These are phyloP conservation scores for Colletotrichum chlorophyti DNA, from an alignment of 2,329 filamentous ascomycete genomes.

Conservation along the genomic window DNA sequence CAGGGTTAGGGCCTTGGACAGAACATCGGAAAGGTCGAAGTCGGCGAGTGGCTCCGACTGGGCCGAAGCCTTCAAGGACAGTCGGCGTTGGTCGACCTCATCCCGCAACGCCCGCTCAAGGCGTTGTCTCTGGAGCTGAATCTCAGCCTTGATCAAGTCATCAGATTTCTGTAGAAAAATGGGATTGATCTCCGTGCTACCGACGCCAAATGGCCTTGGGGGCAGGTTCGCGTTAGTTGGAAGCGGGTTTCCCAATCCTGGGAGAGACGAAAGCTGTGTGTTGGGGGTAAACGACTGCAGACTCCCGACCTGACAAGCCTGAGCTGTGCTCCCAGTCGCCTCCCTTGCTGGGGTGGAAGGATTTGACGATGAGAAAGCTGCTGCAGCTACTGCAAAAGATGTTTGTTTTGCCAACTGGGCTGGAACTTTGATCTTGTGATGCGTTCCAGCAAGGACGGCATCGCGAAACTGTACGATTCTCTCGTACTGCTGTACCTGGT, in stretches of 20 bases:
- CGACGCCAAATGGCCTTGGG: conserved; percentile 49
- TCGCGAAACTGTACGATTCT: conserved; percentile 84
- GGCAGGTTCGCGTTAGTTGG: conserved; percentile 40
- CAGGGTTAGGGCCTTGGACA: conserved; percentile 73
- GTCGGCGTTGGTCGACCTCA: conserved; percentile 71
- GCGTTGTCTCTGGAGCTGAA: conserved; percentile 79
- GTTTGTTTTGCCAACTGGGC: conserved; percentile 42
- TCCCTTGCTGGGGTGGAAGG: conserved; percentile 12
- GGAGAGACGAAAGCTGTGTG: conserved; percentile 41
- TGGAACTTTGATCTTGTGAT: conserved; percentile 67
- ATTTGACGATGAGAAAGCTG: conserved; percentile 32
- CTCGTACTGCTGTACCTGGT: conserved; percentile 74
- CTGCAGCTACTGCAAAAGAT: conserved; percentile 27
- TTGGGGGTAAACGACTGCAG: conserved; percentile 44
- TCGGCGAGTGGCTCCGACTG: conserved; percentile 64
- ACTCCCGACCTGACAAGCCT: conserved; percentile 37
- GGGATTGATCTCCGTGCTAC: conserved; percentile 76
- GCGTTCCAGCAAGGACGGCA: conserved; percentile 78
- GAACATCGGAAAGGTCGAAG: conserved; percentile 75
- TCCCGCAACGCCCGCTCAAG: conserved; percentile 81
- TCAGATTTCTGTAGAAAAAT: conserved; percentile 87
- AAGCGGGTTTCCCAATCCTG: conserved; percentile 32
- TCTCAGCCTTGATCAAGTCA: conserved; percentile 81
- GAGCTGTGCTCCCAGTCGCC: neutral
- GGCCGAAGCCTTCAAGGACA: conserved; percentile 47